These are phyloP conservation scores for Fusarium fracticaudum DNA, from an alignment of 2,329 filamentous ascomycete species.

Conservation along the genomic window DNA sequence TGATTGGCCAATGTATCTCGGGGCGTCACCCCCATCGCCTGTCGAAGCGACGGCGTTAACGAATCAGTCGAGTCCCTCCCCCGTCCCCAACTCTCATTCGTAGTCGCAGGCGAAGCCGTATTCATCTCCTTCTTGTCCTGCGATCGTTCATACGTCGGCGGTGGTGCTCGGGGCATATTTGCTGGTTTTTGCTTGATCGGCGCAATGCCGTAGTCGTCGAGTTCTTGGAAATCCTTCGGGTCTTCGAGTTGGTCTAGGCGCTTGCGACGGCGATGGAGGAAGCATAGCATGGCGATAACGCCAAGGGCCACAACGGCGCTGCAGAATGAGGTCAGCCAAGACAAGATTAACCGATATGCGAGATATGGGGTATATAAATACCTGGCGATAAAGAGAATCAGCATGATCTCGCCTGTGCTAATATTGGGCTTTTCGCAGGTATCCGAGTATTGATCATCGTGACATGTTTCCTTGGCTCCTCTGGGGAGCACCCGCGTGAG, in stretches of 20 bases:
- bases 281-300: conserved; percentile 31
- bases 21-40: conserved; percentile 35
- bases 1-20: conserved; percentile 33
- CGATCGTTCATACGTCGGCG: conserved; percentile 18
- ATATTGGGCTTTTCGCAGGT: conserved; percentile 37
- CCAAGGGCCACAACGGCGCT: conserved; percentile 15
- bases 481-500: conserved; percentile 34
- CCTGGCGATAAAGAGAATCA: conserved; percentile 28
- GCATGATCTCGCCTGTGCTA: conserved; percentile 20
- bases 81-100: conserved; percentile 11
- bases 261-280: conserved; percentile 34
- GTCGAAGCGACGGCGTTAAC: conserved; percentile 36
- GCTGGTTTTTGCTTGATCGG: neutral
- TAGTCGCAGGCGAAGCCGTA: neutral
- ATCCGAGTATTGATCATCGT: conserved; percentile 17
- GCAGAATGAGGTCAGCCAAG: neutral
- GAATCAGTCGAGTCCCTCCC: conserved; percentile 35
- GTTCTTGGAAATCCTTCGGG: conserved; percentile 38
- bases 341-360: neutral
- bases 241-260: conserved; percentile 35
- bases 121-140: conserved; percentile 11
- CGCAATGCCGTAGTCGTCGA: conserved; percentile 42
- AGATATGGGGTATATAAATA: neutral
- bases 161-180: conserved; percentile 30
- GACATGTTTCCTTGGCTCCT: conserved; percentile 32